Conservation (phyloP, 257 asterid genomes). For the Solanum piurae region DNA sequence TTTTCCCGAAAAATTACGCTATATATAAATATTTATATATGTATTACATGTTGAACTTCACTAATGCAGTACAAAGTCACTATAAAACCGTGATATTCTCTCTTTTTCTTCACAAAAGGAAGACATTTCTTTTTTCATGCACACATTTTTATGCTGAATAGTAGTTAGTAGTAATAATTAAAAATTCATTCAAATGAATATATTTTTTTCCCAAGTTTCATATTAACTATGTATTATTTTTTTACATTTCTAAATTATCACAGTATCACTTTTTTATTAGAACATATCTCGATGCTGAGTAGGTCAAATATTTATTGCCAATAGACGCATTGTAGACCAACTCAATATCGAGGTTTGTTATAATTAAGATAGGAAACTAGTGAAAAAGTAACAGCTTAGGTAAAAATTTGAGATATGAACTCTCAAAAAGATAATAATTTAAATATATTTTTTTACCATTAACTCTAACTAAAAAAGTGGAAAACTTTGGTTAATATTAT, state of each 20-base stretch:
- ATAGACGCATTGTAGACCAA: not conserved
- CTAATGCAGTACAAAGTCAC: not conserved
- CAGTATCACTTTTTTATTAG: too few species aligned
- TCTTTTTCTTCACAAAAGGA: not conserved
- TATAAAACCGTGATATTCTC: not conserved
- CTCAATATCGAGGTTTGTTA: too few species aligned
- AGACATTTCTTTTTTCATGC: not conserved
- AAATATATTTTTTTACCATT: not conserved
- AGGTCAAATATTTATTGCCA: not conserved
- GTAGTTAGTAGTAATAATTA: not conserved
- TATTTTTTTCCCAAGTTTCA: not conserved
- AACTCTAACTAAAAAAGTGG: too few species aligned
- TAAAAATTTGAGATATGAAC: not conserved
- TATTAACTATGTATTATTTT: too few species aligned
- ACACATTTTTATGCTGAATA: not conserved
- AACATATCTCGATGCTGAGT: fast-evolving
- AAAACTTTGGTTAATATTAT: not conserved
- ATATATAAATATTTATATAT: not conserved
- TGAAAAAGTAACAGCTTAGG: fast-evolving
- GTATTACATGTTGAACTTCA: not conserved
- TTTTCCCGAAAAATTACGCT: not conserved
- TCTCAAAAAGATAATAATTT: not conserved
- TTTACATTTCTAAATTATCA: too few species aligned
- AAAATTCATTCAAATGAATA: not conserved
- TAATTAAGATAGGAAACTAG: not conserved